phyloP scores from a whole-genome alignment of 345 rosid species.

The Syzygium jambos region DNA sequence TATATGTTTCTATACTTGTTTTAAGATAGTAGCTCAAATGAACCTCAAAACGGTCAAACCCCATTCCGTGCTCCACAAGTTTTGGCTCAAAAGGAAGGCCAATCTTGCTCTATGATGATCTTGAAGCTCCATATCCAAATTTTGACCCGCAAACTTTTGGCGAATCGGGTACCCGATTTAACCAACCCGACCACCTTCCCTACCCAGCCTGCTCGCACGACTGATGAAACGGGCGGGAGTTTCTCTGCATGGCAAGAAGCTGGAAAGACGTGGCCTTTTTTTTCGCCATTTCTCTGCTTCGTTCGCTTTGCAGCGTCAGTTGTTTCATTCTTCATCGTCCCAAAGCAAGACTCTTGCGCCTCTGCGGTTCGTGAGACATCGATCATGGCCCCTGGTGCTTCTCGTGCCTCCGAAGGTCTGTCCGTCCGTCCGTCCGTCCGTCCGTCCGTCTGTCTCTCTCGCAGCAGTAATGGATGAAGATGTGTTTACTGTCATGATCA shows the following conservation, averaged over 20 bases:
- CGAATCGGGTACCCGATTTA: neutral
- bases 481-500: neutral
- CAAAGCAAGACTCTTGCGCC: neutral
- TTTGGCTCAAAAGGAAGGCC: neutral
- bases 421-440: conserved; percentile 17
- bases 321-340: neutral
- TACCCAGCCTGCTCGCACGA: neutral
- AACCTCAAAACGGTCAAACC: neutral
- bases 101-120: neutral
- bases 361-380: neutral
- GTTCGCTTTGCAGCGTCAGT: neutral
- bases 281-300: neutral
- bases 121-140: no score
- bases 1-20: neutral
- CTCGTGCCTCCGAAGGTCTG: conserved; percentile 70
- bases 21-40: neutral
- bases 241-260: neutral
- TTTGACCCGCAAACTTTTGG: neutral
- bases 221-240: neutral
- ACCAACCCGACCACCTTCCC: neutral
- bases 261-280: neutral
- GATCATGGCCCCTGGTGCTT: conserved; percentile 65
- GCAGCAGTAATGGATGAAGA: neutral
- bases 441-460: conserved; percentile 12
- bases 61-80: neutral